Evolutionary conservation across 192 early-diverging fungal genomes (phyloP), one percentile per base, ranked within the genome.

Genomic region (Gamsiella multidivaricata): DNA sequence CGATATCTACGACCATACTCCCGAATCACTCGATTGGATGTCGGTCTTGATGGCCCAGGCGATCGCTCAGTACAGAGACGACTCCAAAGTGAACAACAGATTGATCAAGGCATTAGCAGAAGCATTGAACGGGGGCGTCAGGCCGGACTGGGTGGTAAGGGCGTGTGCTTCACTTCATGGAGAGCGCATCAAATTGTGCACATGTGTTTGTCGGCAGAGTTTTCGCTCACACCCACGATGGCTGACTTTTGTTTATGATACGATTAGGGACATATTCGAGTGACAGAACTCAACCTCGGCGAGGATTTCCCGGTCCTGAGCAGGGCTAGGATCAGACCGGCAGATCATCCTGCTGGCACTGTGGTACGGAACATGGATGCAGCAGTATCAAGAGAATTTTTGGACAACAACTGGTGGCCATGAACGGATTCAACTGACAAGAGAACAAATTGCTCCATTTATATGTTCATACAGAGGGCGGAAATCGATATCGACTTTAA

Each of bases 401-500:
- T 4, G 59, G 8, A 71, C 20, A 42, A n/a, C n/a, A n/a, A 31
- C 3, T 33, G 46, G 29, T 17, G 17, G 49, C 20, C 57, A n/a
- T 55, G 20, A n/a, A 64, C 23, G 32, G 9, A n/a, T 29, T 47
- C 22, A 18, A 47, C 39, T 62, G 14, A 20, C 29, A 14, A 33
- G n/a, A 25, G 22, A 12, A 39, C 12, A 39, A 39, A 39, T n/a
- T 46, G n/a, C n/a, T n/a, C 26, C 50, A 11, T 54, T 61, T 9
- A 60, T 32, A 0, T 81, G 23, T 65, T 59, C 17, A n/a, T 2
- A 46, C 61, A 91, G 89, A 56, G 88, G 17, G 90, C 89, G n/a
- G 91, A 94, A 63, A 84, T 98, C 23, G 91, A 91, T 34, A 91
- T 98, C 55, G 88, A 92, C 50, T 94, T 94, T 55, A 87, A 93